Evolutionary conservation across 805 yeast species (phyloP), one percentile per base, ranked within the genome.

Genomic region (Cyberlindnera nakhonratchasimensis): DNA sequence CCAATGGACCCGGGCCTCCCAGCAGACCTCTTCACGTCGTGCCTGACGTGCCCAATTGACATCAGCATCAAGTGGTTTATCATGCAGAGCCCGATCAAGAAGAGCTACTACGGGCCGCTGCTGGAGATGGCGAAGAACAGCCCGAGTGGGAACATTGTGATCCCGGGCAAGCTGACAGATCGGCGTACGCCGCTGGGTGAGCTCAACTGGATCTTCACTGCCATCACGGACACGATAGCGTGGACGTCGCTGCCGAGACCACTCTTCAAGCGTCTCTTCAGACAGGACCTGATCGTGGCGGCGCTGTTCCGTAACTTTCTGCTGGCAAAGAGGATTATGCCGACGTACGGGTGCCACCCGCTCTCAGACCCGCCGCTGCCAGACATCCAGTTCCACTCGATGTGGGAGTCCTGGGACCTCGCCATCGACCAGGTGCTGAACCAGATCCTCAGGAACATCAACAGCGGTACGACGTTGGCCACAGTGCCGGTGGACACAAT

Each of bases 351-450:
- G 46, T 90, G 97, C 60, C 95, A 89, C 58, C 98, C 99, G 1
- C 80, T 90, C 3, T 87, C 96, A 14, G 95, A 88, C 49, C 99
- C 99, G 1, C 88, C 86, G 9, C 67, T 93, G 29, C 98, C 99
- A 0, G 93, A 88, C 41, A 77, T 82, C 6, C 79, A 86, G 35
- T 75, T 77, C 47, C 97, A 93, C 59, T 80, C 95, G 5, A 82
- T 93, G 86, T 93, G 99, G 99, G 93, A 88, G 45, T 82, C 96
- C 0, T 93, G 99, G 98, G 98, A 93, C 58, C 70, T 93, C 48
- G 97, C 99, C 0, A 82, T 93, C 30, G 98, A 93, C 60, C 97
- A 93, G 58, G 95, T 95, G 4, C 67, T 93, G 34, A 78, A 86
- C 2, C 89, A 84, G 54, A 63, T 84, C 31, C 71, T 84, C 39